Evolutionary conservation across 2,329 filamentous ascomycete species (phyloP).

Genomic region (Arthroderma sp.): DNA sequence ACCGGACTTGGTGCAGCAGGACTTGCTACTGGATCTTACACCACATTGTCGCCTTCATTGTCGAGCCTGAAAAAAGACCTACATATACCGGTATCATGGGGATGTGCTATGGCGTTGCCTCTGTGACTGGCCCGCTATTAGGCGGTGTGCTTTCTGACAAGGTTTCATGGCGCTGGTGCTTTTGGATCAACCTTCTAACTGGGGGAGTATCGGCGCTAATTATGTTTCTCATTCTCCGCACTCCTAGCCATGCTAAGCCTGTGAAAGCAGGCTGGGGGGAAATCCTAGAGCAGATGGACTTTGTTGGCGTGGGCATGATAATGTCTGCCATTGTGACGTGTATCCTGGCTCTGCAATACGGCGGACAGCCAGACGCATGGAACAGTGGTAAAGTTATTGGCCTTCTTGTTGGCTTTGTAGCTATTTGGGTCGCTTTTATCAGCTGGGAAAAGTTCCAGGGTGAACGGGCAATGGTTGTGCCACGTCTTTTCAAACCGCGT

Average conservation of each 20-base stretch:
- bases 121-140: conserved; percentile 5
- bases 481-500: conserved; percentile 31
- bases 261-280: conserved; percentile 13
- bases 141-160: conserved; percentile 32
- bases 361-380: conserved; percentile 34
- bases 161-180: conserved; percentile 33
- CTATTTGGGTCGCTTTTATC: conserved; percentile 32
- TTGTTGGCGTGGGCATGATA: conserved; percentile 34
- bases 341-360: conserved; percentile 38
- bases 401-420: conserved; percentile 39
- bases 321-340: conserved; percentile 33
- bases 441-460: conserved; percentile 23
- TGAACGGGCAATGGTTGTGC: conserved; percentile 34
- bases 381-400: conserved; percentile 32
- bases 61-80: conserved; percentile 28
- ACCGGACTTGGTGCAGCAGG: conserved; percentile 27
- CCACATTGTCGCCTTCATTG: conserved; percentile 30
- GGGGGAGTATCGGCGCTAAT: conserved; percentile 15
- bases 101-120: conserved; percentile 25
- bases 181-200: conserved; percentile 28
- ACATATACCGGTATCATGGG: conserved; percentile 25
- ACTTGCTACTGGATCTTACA: conserved; percentile 25
- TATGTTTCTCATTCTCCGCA: conserved; percentile 16
- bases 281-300: conserved; percentile 24
- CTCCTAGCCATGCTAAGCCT: neutral